Evolutionary conservation across 2,329 filamentous ascomycete genomes (phyloP).

Genomic region (Calonectria fujianensis): DNA sequence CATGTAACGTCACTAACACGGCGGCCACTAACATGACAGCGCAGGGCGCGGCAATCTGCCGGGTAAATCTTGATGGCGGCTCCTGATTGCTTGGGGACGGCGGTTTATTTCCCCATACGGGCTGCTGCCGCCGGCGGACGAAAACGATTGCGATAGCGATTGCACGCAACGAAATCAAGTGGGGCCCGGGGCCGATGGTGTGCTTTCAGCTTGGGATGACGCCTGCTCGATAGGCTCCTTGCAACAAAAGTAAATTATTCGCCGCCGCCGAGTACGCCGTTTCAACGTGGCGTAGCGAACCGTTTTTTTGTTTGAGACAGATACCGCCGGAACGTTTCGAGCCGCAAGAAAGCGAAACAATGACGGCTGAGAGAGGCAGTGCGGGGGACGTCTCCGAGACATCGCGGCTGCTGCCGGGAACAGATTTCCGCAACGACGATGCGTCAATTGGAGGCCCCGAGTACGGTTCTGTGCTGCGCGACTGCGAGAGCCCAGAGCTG

Average conservation of each 20-base stretch:
- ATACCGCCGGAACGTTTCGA: too few species aligned
- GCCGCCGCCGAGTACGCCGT: background rate
- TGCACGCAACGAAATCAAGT: background rate
- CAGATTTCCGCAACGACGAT: background rate
- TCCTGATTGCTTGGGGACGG: slow-evolving; percentile 1
- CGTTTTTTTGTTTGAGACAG: background rate
- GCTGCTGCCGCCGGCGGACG: background rate
- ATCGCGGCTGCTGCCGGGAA: slow-evolving; percentile 26
- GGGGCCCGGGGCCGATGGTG: slow-evolving; percentile 31
- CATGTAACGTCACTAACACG: background rate
- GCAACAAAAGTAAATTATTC: background rate
- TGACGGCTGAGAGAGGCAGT: slow-evolving; percentile 17
- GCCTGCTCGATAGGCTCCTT: slow-evolving; percentile 6
- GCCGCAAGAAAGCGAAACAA: background rate
- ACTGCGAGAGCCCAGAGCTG: slow-evolving; percentile 32
- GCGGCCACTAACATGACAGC: background rate
- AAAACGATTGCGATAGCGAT: background rate
- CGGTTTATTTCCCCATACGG: background rate
- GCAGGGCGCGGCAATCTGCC: background rate
- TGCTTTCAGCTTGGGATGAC: slow-evolving; percentile 33
- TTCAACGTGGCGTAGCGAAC: slow-evolving; percentile 3
- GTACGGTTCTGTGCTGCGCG: slow-evolving; percentile 33
- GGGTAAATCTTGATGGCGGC: background rate
- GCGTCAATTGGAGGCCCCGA: slow-evolving; percentile 13
- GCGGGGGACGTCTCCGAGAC: slow-evolving; percentile 31